A percentile compares a stretch with the other conserved stretches of the same genome.
These are phyloP conservation scores for Boletus tylopilopsis DNA, from an alignment of 768 basidiomycete genomes.

Conservation along the genomic window DNA sequence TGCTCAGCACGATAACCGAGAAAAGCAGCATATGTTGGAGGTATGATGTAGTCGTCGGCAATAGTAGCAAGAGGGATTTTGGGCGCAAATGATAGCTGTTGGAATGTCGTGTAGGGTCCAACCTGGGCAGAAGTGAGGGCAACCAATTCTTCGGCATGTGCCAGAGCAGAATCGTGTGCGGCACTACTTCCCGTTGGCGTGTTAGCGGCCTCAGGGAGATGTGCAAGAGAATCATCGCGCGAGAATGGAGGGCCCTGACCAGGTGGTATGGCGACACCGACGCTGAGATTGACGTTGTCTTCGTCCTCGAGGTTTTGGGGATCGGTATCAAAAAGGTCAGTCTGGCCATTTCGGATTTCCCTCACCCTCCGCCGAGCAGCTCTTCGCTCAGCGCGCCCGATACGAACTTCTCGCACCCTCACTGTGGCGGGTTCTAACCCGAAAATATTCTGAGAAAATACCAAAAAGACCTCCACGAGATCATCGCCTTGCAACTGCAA, in stretches of 20 bases:
- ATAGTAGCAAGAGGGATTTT: conserved; percentile 85
- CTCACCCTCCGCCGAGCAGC: conserved; percentile 79
- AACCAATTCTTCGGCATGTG: conserved; percentile 62
- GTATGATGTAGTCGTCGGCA: conserved; percentile 88
- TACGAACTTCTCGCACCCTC: conserved; percentile 88
- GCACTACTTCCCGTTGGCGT: conserved; percentile 29
- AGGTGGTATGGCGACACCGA: conserved; percentile 55
- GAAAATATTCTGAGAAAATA: conserved; percentile 89
- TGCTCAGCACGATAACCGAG: conserved; percentile 61
- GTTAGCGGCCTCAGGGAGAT: conserved; percentile 24
- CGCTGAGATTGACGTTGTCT: conserved; percentile 56
- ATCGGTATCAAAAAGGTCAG: conserved; percentile 42
- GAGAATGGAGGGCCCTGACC: conserved; percentile 33
- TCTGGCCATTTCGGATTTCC: conserved; percentile 53
- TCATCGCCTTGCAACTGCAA: conserved; percentile 90
- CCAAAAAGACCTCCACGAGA: conserved; percentile 86
- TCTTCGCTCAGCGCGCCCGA: conserved; percentile 82
- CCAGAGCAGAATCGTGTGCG: conserved; percentile 33
- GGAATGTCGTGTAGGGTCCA: conserved; percentile 89
- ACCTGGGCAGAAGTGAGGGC: conserved; percentile 66
- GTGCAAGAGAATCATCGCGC: conserved; percentile 23
- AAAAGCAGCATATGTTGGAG: conserved; percentile 83
- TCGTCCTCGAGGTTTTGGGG: conserved; percentile 46
- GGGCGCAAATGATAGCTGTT: conserved; percentile 82
- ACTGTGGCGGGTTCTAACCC: conserved; percentile 92